These are phyloP conservation scores for Ulvella scutata DNA, from an alignment of 139 green algal genomes.

Conservation along the genomic window DNA sequence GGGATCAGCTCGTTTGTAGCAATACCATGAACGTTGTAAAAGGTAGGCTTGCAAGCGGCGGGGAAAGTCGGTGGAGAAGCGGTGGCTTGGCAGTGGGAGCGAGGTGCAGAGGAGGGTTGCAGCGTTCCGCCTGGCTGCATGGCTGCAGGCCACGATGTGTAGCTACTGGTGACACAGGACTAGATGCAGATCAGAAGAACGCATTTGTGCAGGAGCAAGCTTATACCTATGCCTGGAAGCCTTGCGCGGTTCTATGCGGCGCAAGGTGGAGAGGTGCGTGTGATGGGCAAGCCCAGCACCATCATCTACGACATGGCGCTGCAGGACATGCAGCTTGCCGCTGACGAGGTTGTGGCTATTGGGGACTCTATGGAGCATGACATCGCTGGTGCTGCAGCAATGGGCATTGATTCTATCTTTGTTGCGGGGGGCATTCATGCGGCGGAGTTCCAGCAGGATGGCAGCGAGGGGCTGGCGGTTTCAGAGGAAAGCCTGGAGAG, in stretches of 20 bases:
- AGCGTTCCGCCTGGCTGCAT: no score
- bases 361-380: constrained; percentile 74
- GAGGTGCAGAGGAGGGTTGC: no score
- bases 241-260: constrained; percentile 39
- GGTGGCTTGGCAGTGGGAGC: no score
- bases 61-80: no score
- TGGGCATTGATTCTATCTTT: constrained; percentile 44
- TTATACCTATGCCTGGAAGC: constrained; percentile 59
- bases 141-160: no score
- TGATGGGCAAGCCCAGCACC: constrained; percentile 68
- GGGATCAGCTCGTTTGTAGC: no score
- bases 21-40: no score
- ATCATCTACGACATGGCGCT: constrained; percentile 51
- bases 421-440: constrained; percentile 54
- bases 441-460: constrained; percentile 14
- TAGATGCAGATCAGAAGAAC: no score
- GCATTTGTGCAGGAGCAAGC: constrained; percentile 21
- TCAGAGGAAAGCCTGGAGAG: neutral
- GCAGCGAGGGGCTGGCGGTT: neutral
- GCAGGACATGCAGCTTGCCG: constrained; percentile 22
- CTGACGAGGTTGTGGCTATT: constrained; percentile 35
- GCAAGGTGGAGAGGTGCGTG: constrained; percentile 25
- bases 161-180: no score
- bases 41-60: no score
- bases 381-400: constrained; percentile 29